Base-by-base conservation (phyloP, 2,329 filamentous ascomycete genomes). In the Chaetoscypha palmicola region DNA sequence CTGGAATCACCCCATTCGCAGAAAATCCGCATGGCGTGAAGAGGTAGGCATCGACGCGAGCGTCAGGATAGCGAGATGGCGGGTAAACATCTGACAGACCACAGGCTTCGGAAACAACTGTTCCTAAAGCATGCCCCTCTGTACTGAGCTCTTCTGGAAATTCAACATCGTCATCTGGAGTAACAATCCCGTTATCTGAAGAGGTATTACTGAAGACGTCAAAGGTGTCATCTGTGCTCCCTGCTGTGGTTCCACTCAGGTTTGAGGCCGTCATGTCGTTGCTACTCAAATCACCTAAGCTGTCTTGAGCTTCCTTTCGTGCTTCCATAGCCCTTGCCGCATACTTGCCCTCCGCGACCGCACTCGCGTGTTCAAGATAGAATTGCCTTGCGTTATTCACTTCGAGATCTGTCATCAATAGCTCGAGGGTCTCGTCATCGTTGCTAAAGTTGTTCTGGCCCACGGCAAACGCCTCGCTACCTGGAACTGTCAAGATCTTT, bases 1-100 rank as follows among this genome's bases (percentile, higher is more conserved):
- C 82, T 5, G 92, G 92, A 32, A 98, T 78, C 16, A 98, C 90
- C 41, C 89, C 92, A 60, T 98, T 98, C 64, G 92, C 92, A 5
- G 90, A 96, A 68, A 95, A 98, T 46, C 92, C 92, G 61, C 92
- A 98, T 0, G 92, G 92, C 1, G 86, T 89, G 71, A 98, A 98
- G 43, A 96, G 77, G 64, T 97, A 98, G 17, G 92, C 88, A 57
- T 98, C 92, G 54, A 98, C 87, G 47, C 87, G 85, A 17, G 92
- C 86, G 56, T 96, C 91, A 0, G 92, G 90, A 62, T 95, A 97
- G 65, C 84, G 83, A 47, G 80, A 81, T 34, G 79, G 81, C 4
- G 92, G 85, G 59, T 97, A 98, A 49, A 98, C 81, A 50, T 89
- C 83, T 14, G 89, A 83, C 37, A 98, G 76, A 39, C 92, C 92